Conservation (phyloP, 192 early-diverging fungal genomes). For the Backusella liffmaniae region DNA sequence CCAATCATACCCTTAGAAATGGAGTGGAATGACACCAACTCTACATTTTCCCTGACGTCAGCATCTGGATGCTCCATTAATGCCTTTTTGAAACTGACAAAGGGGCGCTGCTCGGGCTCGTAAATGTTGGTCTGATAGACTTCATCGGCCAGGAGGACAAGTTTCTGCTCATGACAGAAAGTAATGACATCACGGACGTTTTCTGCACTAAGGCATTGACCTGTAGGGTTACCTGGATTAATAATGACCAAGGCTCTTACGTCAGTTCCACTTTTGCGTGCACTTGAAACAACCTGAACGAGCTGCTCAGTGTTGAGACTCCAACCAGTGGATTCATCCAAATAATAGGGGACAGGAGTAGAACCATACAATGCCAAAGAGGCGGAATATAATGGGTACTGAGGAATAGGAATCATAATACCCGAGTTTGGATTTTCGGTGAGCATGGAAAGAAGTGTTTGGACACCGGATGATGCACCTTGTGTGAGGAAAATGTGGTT, state of each 20-base stretch:
- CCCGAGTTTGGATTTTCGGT: conserved; percentile 78
- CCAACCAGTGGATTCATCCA: conserved; percentile 88
- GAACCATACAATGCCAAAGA: conserved; percentile 82
- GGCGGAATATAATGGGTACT: conserved; percentile 97
- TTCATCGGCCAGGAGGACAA: conserved; percentile 94
- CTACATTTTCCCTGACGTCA: conserved; percentile 52
- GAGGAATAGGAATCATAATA: conserved; percentile 98
- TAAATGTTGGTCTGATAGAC: conserved; percentile 99
- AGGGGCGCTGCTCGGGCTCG: conserved; percentile 72
- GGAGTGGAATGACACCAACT: conserved; percentile 95
- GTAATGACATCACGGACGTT: conserved; percentile 88
- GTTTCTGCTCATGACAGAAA: conserved; percentile 77
- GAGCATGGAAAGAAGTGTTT: conserved; percentile 85
- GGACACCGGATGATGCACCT: conserved; percentile 90
- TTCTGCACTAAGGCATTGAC: conserved; percentile 76
- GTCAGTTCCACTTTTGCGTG: conserved; percentile 69
- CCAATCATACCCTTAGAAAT: conserved; percentile 98
- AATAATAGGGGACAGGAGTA: conserved; percentile 85
- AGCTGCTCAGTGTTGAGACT: conserved; percentile 71
- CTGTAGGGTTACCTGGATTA: conserved; percentile 99
- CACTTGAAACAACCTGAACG: conserved; percentile 55
- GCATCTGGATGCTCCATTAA: conserved; percentile 70
- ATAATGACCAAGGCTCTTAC: conserved; percentile 95
- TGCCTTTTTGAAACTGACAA: conserved; percentile 96
- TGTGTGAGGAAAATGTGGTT: conserved; percentile 91